Evolutionary conservation across 2,329 filamentous ascomycete genomes (phyloP), one percentile per base, ranked within the genome.

Genomic region (Didymella segeticola): DNA sequence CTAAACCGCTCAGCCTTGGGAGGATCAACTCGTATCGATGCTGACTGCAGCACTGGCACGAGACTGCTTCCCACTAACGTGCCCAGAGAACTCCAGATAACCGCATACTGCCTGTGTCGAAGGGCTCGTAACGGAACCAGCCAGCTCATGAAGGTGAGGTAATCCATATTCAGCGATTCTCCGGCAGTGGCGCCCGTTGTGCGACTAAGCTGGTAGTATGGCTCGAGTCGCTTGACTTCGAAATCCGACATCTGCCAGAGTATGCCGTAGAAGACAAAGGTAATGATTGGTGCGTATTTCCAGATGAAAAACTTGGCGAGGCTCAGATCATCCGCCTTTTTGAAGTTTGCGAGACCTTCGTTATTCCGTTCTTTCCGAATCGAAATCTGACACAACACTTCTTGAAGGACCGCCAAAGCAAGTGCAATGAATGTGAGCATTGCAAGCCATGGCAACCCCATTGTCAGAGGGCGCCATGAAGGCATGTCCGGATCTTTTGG

Each of bases 151-250:
- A 85, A 82, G 5, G 88, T 90, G 37, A 89, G 80, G 55, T 91
- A 91, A 70, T 90, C 87, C 56, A 89, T 87, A 58, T 90, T 91
- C 65, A 91, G 82, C 0, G 86, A 89, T 66, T 74, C 72, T 11
- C 64, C 69, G 11, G 78, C 64, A 14, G 65, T 78, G 50, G 69
- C 76, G 50, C 71, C 69, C 17, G 61, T 66, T 46, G 60, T 70
- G 48, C 66, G 69, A 41, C 66, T 78, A 3, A 76, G 59, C 34
- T 76, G 79, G 53, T 81, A 82, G 54, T 76, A 82, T 5, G 79
- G 79, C 53, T 81, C 79, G 25, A 82, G 61, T n/a, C 79, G 76
- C 58, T 80, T 79, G 39, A 80, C 77, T 31, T 82, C 79, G 43
- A 78, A 82, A 54, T 81, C 79, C 23, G 77, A 74, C 54, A 81